A percentile compares a stretch with the other conserved stretches of the same genome.
Evolutionary conservation across 257 asterid species (phyloP).

Genomic region (Gentiana straminea): DNA sequence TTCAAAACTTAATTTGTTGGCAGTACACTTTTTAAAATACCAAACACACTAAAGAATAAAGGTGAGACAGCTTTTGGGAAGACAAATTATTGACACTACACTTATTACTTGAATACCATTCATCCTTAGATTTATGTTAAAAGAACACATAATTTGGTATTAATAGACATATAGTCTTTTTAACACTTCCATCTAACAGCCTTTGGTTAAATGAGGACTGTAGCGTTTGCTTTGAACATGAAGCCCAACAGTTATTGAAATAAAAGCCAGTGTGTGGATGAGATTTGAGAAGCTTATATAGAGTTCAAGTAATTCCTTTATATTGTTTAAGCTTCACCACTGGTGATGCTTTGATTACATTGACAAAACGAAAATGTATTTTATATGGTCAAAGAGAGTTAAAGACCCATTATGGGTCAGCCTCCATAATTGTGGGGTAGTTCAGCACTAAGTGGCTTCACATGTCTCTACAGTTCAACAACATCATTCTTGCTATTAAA

Average conservation of each 20-base stretch:
- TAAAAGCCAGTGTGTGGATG: constrained; percentile 1
- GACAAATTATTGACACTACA: no score
- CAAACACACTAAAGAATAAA: no score
- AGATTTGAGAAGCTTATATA: constrained; percentile 11
- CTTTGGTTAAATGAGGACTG: no score
- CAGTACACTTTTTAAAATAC: no score
- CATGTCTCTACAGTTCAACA: constrained; percentile 45
- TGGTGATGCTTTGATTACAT: constrained; percentile 16
- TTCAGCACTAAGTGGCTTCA: constrained; percentile 39
- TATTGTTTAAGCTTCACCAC: constrained; percentile 6
- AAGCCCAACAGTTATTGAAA: constrained; percentile 40
- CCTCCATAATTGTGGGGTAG: constrained; percentile 43
- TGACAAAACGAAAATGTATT: constrained; percentile 29
- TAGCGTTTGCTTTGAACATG: background rate
- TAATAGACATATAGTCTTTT: no score
- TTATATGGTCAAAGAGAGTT: constrained; percentile 24
- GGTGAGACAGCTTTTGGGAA: no score
- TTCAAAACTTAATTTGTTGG: no score
- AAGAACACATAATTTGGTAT: no score
- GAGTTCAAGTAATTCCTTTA: constrained; percentile 1
- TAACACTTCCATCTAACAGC: no score
- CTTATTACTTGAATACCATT: no score
- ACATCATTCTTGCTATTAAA: constrained; percentile 29
- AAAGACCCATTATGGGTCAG: constrained; percentile 55
- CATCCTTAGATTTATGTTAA: no score